Conservation (phyloP, 1,284 basidiomycete species). For the Phaffia rhodozyma region DNA sequence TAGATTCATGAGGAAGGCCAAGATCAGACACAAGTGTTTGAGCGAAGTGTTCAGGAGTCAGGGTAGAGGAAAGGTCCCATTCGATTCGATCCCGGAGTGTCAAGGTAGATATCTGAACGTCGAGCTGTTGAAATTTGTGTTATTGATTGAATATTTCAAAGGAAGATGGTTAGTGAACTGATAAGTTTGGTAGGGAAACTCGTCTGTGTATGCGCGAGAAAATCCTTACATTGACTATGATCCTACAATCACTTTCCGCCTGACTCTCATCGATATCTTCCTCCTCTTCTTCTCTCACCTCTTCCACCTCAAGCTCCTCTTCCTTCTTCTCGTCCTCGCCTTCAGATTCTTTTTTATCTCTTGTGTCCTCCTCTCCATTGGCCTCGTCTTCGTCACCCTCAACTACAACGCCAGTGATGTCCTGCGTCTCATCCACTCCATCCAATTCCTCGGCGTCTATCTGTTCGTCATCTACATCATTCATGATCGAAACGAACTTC, state of each 20-base stretch:
- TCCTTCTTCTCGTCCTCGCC: constrained; percentile 17
- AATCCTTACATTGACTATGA: constrained; percentile 67
- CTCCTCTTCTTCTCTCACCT: constrained; percentile 21
- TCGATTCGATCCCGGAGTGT: constrained; percentile 91
- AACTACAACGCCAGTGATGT: constrained; percentile 17
- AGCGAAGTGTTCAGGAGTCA: constrained; percentile 82
- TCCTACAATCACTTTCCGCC: constrained; percentile 69
- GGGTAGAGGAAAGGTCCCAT: constrained; percentile 87
- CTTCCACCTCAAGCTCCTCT: constrained; percentile 23
- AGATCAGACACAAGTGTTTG: constrained; percentile 70
- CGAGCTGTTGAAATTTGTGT: constrained; percentile 50
- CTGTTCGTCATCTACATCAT: too few relatives aligned
- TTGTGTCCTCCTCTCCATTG: constrained; percentile 41
- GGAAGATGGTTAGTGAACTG: too few relatives aligned
- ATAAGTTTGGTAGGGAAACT: too few relatives aligned
- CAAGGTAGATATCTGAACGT: constrained; percentile 89
- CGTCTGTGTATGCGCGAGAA: background rate
- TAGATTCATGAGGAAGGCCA: constrained; percentile 74
- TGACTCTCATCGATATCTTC: constrained; percentile 38
- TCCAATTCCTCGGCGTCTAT: background rate
- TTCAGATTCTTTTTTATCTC: background rate
- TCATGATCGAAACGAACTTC: too few relatives aligned
- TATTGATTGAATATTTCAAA: constrained; percentile 19
- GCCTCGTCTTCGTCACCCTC: constrained; percentile 22
- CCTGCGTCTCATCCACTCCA: constrained; percentile 3